These are phyloP conservation scores for Capsella bursapastoris DNA, from an alignment of 345 rosid species.

Conservation along the genomic window DNA sequence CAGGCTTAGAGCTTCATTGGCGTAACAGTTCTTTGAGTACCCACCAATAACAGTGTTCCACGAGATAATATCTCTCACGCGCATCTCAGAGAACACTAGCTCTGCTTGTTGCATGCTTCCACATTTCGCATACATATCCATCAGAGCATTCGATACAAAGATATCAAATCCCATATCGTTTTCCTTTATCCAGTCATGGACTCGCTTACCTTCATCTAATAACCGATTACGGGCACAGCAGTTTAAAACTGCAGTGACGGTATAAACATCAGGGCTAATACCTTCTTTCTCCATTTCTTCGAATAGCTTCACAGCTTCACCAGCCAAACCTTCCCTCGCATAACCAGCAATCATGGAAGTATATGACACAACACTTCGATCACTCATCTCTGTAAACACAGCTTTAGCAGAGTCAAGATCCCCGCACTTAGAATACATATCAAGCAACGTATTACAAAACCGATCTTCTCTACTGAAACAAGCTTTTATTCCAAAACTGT, in stretches of 20 bases:
- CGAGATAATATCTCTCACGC: constrained; percentile 60
- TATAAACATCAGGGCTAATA: constrained; percentile 57
- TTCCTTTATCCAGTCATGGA: constrained; percentile 58
- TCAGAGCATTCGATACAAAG: constrained; percentile 62
- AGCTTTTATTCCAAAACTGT: constrained; percentile 56
- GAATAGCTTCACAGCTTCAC: constrained; percentile 59
- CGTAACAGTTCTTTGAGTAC: constrained; percentile 61
- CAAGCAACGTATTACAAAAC: constrained; percentile 61
- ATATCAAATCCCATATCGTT: constrained; percentile 54
- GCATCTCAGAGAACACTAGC: constrained; percentile 55
- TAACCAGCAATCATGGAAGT: constrained; percentile 80
- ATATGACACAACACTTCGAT: constrained; percentile 67
- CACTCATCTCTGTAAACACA: constrained; percentile 60
- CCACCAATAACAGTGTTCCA: constrained; percentile 84
- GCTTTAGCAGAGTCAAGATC: constrained; percentile 51
- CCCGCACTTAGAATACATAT: constrained; percentile 71
- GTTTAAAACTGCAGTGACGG: constrained; percentile 63
- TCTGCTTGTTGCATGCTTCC: constrained; percentile 72
- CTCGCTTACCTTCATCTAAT: constrained; percentile 58
- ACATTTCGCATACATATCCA: constrained; percentile 84
- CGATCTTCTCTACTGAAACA: constrained; percentile 43
- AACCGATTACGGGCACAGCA: constrained; percentile 66
- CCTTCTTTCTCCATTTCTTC: constrained; percentile 57
- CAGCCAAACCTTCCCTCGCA: constrained; percentile 58
- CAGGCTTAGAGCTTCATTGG: constrained; percentile 61